A percentile compares a stretch with the other conserved stretches of the same genome.
phyloP scores from a whole-genome alignment of 2,329 filamentous ascomycete genomes.

The Ilyonectria sp. region DNA sequence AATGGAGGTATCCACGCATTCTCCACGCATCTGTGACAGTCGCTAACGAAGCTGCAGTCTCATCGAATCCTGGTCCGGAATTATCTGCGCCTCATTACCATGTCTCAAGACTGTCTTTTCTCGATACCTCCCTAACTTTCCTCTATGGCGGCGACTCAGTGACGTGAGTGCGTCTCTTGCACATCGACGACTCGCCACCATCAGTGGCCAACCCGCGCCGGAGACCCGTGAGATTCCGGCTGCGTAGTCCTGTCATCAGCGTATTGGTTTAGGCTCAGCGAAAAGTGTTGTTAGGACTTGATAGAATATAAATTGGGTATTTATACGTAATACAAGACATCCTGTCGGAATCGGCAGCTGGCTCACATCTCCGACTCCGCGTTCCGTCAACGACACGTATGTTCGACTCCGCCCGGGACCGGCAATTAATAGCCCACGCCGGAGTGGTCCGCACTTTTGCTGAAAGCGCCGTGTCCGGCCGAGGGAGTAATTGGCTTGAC shows the following conservation, averaged over 20 bases:
- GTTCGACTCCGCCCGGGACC: not conserved
- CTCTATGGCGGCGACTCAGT: conserved; percentile 2
- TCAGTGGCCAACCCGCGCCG: not conserved
- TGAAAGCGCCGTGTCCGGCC: not conserved
- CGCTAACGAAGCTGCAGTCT: conserved; percentile 16
- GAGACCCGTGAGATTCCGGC: not conserved
- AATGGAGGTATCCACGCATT: conserved; percentile 18
- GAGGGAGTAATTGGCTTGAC: not conserved
- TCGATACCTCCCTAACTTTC: conserved; percentile 6
- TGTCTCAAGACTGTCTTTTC: conserved; percentile 22
- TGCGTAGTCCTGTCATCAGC: too few species aligned
- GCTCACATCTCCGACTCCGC: not conserved
- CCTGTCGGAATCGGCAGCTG: too few species aligned
- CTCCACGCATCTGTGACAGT: not conserved
- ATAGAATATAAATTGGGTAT: too few species aligned
- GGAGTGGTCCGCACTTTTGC: not conserved
- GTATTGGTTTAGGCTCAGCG: too few species aligned
- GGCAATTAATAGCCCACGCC: not conserved
- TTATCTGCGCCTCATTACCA: conserved; percentile 33
- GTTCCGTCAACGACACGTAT: not conserved
- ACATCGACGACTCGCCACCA: not conserved
- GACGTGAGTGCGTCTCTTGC: not conserved
- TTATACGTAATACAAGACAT: too few species aligned
- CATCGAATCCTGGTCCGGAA: conserved; percentile 28
- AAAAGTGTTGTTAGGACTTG: too few species aligned